Evolutionary conservation across 192 early-diverging fungal species (phyloP).

Genomic region (Paraglomus brasilianum): DNA sequence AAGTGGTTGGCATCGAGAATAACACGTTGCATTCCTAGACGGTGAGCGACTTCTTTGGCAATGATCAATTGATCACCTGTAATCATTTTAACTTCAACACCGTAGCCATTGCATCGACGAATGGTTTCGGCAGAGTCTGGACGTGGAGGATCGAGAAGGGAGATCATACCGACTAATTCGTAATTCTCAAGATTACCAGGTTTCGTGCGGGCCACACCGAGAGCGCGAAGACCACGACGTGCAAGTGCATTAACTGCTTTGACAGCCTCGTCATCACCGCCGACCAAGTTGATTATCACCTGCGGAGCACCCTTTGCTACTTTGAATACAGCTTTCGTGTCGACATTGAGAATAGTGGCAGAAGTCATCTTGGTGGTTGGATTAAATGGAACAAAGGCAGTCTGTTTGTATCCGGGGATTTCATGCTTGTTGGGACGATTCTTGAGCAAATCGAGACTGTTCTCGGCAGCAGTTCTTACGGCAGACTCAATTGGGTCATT

Average conservation of each 20-base stretch:
- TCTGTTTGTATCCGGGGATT: slow-evolving; percentile 89
- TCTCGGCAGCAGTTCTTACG: slow-evolving; percentile 81
- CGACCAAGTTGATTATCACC: slow-evolving; percentile 81
- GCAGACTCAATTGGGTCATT: slow-evolving; percentile 91
- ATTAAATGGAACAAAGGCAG: slow-evolving; percentile 90
- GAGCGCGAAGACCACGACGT: slow-evolving; percentile 78
- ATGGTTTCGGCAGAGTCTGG: slow-evolving; percentile 89
- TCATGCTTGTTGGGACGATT: slow-evolving; percentile 50
- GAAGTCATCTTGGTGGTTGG: slow-evolving; percentile 90
- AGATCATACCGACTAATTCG: slow-evolving; percentile 87
- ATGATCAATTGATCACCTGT: slow-evolving; percentile 96
- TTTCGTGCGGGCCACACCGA: slow-evolving; percentile 87
- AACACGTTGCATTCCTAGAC: slow-evolving; percentile 89
- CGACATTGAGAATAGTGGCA: slow-evolving; percentile 79
- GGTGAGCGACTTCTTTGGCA: slow-evolving; percentile 87
- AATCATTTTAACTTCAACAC: slow-evolving; percentile 94
- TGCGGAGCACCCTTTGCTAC: slow-evolving; percentile 95
- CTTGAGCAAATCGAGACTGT: slow-evolving; percentile 65
- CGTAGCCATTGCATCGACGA: slow-evolving; percentile 76
- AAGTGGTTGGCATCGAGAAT: slow-evolving; percentile 88
- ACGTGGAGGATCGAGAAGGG: slow-evolving; percentile 86
- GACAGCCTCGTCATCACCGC: slow-evolving; percentile 79
- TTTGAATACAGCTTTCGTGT: slow-evolving; percentile 78
- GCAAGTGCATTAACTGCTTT: slow-evolving; percentile 84
- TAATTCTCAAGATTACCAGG: slow-evolving; percentile 65